Percentiles rank a stretch among this genome's conserved stretches.
phyloP scores from a whole-genome alignment of 768 basidiomycete species.

The Boletus coccyginus region DNA sequence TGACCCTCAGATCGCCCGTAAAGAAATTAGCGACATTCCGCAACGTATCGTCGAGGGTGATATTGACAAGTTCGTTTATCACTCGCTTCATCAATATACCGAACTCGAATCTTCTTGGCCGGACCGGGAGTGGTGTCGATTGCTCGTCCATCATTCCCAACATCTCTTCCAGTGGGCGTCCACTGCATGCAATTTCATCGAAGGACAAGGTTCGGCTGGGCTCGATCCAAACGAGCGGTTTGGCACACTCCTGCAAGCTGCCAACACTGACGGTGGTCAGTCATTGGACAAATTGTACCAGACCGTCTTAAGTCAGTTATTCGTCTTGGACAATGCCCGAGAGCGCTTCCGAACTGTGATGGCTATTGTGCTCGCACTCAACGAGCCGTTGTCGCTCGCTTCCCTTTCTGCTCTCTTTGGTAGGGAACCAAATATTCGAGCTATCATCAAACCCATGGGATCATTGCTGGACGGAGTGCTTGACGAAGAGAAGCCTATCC shows the following conservation, averaged over 20 bases:
- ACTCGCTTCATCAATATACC: neutral
- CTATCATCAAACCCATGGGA: neutral
- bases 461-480: no score
- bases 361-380: neutral
- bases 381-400: neutral
- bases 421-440: neutral
- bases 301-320: no score
- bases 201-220: neutral
- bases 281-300: no score
- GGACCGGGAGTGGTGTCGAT: neutral
- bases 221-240: neutral
- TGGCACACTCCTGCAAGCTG: neutral
- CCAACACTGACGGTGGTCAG: no score
- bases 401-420: neutral
- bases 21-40: constrained; percentile 11
- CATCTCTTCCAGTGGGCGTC: neutral
- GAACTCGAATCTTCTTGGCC: neutral
- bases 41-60: neutral
- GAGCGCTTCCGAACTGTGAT: no score
- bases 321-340: no score
- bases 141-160: neutral
- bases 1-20: constrained; percentile 4
- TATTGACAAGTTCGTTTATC: neutral
- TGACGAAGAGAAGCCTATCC: no score
- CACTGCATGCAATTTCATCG: constrained; percentile 1